Evolutionary conservation across 164 flowering plant genomes (phyloP).

Genomic region (Malania oleifera): DNA sequence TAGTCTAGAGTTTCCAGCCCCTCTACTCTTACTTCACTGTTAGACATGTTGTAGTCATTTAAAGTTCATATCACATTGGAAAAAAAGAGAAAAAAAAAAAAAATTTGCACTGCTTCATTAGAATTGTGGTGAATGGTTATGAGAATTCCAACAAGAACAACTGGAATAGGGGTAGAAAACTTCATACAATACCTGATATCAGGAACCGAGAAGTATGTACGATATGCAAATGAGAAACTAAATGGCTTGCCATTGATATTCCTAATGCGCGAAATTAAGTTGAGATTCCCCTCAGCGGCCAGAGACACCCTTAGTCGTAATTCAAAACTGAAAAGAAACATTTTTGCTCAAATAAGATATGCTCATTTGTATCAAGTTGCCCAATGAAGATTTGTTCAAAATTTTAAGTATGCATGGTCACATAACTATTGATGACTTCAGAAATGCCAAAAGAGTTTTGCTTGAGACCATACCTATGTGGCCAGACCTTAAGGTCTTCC

Average conservation of each 20-base stretch:
- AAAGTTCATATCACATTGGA: no score
- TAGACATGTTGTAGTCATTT: conserved; percentile 4
- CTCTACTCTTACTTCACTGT: conserved; percentile 97
- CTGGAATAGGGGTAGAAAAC: not conserved
- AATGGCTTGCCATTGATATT: conserved; percentile 88
- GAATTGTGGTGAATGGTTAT: no score
- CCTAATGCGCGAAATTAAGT: conserved; percentile 71
- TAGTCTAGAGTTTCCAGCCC: conserved; percentile 95
- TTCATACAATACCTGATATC: conserved; percentile 78
- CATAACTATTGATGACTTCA: not conserved
- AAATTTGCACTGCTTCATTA: no score
- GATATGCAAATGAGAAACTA: conserved; percentile 90
- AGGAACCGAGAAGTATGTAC: conserved; percentile 76
- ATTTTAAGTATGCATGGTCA: no score
- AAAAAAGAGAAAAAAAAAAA: no score
- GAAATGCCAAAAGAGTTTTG: not conserved
- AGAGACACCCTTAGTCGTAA: conserved; percentile 82
- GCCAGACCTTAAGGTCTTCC: conserved; percentile 88
- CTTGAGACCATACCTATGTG: conserved; percentile 67
- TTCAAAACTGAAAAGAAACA: conserved; percentile 60
- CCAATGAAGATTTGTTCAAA: not conserved
- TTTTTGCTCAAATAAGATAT: no score
- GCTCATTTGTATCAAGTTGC: not conserved
- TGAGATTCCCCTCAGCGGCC: conserved; percentile 56
- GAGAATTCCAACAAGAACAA: no score